Conservation (phyloP, 2,329 filamentous ascomycete species). For the Zasmidium angulare region DNA sequence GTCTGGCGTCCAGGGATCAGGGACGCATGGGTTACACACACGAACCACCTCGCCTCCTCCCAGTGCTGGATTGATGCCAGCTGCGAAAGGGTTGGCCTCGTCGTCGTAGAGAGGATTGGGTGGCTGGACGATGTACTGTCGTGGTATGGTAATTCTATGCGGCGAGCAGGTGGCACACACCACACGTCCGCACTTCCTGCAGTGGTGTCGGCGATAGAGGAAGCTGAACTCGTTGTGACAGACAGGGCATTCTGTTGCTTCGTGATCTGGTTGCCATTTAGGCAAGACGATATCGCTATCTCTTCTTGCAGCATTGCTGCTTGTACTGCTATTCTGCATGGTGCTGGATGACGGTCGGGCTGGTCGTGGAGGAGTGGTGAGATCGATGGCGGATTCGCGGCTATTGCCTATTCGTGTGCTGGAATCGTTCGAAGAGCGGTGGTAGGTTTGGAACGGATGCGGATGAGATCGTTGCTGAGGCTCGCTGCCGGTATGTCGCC, state of each 20-base stretch:
- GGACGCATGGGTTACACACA: constrained; percentile 71
- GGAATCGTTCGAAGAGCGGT: background rate
- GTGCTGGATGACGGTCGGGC: background rate
- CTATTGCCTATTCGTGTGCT: constrained; percentile 6
- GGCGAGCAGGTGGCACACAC: constrained; percentile 89
- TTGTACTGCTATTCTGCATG: constrained; percentile 8
- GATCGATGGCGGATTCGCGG: constrained; percentile 24
- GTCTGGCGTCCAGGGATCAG: constrained; percentile 52
- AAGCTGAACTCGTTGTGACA: constrained; percentile 78
- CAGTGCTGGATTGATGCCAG: constrained; percentile 49
- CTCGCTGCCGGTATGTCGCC: constrained; percentile 27
- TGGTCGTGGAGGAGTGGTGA: constrained; percentile 20
- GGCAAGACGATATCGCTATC: constrained; percentile 60
- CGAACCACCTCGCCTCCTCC: constrained; percentile 68
- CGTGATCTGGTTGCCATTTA: constrained; percentile 83
- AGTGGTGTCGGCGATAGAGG: constrained; percentile 89
- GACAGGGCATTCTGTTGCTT: constrained; percentile 81
- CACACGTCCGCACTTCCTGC: constrained; percentile 90
- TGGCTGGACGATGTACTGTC: constrained; percentile 86
- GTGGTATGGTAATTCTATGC: constrained; percentile 89
- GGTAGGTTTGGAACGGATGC: constrained; percentile 3
- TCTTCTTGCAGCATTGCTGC: constrained; percentile 7
- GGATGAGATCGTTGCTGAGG: constrained; percentile 25
- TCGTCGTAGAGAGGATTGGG: constrained; percentile 41
- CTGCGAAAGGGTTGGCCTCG: constrained; percentile 8